Conservation (phyloP, 257 asterid species). For the Solanum megistacrolobum region DNA sequence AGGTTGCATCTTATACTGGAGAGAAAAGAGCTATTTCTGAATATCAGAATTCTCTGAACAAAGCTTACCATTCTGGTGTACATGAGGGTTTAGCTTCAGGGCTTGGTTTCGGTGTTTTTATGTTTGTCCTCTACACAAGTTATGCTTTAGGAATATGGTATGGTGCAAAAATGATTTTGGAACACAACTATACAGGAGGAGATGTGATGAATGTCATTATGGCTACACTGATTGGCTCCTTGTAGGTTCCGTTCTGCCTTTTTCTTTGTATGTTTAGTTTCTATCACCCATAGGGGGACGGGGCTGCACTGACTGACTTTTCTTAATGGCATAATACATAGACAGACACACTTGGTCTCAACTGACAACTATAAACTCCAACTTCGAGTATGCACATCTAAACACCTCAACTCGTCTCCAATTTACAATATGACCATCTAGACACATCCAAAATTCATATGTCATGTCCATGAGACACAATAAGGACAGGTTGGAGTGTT, state of each 20-base stretch:
- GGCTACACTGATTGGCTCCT: conserved; percentile 52
- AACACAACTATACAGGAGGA: conserved; percentile 52
- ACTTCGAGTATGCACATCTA: background rate
- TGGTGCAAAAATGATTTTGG: conserved; percentile 53
- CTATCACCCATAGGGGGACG: background rate
- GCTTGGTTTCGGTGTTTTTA: conserved; percentile 53
- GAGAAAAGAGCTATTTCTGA: conserved; percentile 53
- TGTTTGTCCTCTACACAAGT: conserved; percentile 55
- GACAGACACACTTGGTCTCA: background rate
- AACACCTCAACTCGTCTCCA: background rate
- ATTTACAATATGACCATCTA: background rate
- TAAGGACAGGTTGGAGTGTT: background rate
- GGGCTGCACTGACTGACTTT: background rate
- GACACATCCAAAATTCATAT: background rate
- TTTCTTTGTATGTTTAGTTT: background rate
- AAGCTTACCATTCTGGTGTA: conserved; percentile 60
- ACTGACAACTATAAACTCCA: background rate
- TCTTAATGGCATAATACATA: background rate
- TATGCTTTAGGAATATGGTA: conserved; percentile 78
- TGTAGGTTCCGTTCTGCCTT: conserved; percentile 32
- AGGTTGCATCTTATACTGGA: conserved; percentile 76
- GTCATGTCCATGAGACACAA: background rate
- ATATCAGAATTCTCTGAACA: conserved; percentile 40
- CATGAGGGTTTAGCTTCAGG: conserved; percentile 62
- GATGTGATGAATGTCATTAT: conserved; percentile 53